A percentile compares a stretch with the other conserved stretches of the same genome.
Evolutionary conservation across 768 basidiomycete species (phyloP).

Genomic region (Phallus indusiatus): DNA sequence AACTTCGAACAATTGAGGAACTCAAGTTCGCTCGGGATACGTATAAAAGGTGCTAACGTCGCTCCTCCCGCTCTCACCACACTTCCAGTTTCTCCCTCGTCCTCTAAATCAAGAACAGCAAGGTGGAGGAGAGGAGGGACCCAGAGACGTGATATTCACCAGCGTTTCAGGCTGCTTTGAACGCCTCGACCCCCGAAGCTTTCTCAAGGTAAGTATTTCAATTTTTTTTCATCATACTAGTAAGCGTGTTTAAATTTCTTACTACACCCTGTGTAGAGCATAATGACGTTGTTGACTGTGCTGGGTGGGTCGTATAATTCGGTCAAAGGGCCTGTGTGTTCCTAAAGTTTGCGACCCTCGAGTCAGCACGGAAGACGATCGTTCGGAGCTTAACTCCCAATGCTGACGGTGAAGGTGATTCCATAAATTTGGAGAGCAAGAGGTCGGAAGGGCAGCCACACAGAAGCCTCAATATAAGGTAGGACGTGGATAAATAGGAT

Average conservation of each 20-base stretch:
- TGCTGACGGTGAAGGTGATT: slow-evolving; percentile 84
- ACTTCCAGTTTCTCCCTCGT: slow-evolving; percentile 23
- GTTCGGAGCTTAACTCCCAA: slow-evolving; percentile 49
- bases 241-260: not conserved
- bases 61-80: slow-evolving; percentile 31
- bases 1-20: slow-evolving; percentile 80
- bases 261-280: slow-evolving; percentile 38
- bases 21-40: slow-evolving; percentile 69
- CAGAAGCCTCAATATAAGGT: too few species aligned
- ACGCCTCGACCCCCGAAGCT: slow-evolving; percentile 71
- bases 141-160: too few species aligned
- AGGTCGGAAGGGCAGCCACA: too few species aligned
- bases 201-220: slow-evolving; percentile 72
- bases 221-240: too few species aligned
- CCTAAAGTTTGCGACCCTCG: slow-evolving; percentile 74
- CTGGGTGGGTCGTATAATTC: slow-evolving; percentile 63
- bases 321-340: slow-evolving; percentile 87
- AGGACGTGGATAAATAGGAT: too few species aligned
- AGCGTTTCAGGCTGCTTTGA: slow-evolving; percentile 44
- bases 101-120: slow-evolving; percentile 19
- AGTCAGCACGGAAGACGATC: slow-evolving; percentile 82
- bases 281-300: slow-evolving; percentile 47
- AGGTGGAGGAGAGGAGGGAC: not conserved
- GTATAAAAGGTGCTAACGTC: slow-evolving; percentile 68
- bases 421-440: slow-evolving; percentile 59